Evolutionary conservation across 2,329 filamentous ascomycete genomes (phyloP), one percentile per base, ranked within the genome.

Genomic region (Fusarium circinatum): DNA sequence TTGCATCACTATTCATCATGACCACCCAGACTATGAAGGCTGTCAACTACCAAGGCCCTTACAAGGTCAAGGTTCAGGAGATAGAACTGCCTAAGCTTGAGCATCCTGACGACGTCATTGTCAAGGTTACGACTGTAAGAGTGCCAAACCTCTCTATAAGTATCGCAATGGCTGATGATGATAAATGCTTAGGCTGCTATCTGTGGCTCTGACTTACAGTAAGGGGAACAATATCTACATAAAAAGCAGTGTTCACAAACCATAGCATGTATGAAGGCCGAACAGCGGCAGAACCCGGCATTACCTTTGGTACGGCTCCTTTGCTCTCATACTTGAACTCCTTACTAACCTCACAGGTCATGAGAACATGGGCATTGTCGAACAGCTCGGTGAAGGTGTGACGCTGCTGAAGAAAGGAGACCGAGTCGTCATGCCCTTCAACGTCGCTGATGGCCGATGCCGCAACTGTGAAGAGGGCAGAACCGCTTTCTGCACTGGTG

Each of bases 341-440:
- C 24, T 39, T 11, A 39, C 62, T 70, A 3, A 76, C 26, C 2
- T 13, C 3, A 8, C 18, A 81, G 80, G 80, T 8, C 89, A 92
- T 75, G 90, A 90, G 74, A 89, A 89, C 72, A 89, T 90, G 88
- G 90, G 88, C 3, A 85, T 89, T 28, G 82, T 90, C 1, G 83
- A 87, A 44, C 85, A 90, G 70, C 77, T 87, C 1, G 90, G 90
- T 4, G 76, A 84, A 6, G 90, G 89, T 11, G 89, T 92, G 2
- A 90, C 89, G 1, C 81, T 90, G 2, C 79, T 92, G 22, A 87
- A 91, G 75, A 89, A 90, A 71, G 89, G 90, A 6, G 90, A 92
- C 69, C 86, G 90, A 4, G 87, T 92, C 8, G 89, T 92, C 6
- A 86, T 92, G 79, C 90, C 90, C 0, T 92, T 91, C 83, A 91